Evolutionary conservation across 2,329 filamentous ascomycete species (phyloP).

Genomic region (Trichoderma sp.): DNA sequence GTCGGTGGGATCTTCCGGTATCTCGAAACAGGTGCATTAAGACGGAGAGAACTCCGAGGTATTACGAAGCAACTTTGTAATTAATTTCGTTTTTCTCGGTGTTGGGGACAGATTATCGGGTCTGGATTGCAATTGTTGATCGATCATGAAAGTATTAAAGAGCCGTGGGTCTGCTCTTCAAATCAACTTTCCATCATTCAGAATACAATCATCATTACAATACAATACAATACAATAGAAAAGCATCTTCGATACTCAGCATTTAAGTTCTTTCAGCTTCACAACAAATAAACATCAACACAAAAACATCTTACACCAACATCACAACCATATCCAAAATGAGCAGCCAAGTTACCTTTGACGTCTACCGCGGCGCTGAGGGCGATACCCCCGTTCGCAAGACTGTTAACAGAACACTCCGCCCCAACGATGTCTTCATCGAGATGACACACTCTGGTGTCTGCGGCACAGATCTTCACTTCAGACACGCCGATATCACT

Average conservation of each 20-base stretch:
- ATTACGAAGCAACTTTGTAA: constrained; percentile 5
- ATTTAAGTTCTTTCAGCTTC: background rate
- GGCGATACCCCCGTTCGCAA: constrained; percentile 6
- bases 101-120: background rate
- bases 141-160: constrained; percentile 6
- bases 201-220: background rate
- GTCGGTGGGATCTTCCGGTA: constrained; percentile 12
- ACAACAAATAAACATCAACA: background rate
- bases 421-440: constrained; percentile 55
- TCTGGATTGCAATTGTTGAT: background rate
- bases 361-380: constrained; percentile 7
- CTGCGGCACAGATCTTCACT: constrained; percentile 62
- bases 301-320: background rate
- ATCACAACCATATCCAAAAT: background rate
- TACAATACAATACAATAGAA: background rate
- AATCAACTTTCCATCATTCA: background rate
- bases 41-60: background rate
- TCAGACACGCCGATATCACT: constrained; percentile 25
- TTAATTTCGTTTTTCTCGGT: background rate
- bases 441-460: constrained; percentile 64
- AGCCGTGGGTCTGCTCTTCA: background rate
- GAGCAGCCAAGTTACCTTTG: constrained; percentile 11
- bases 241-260: background rate
- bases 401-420: constrained; percentile 3
- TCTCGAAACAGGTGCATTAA: background rate